Evolutionary conservation across 176 grass and related monocot species (phyloP), one percentile per base, ranked within the genome.

Genomic region (Typha latifolia): DNA sequence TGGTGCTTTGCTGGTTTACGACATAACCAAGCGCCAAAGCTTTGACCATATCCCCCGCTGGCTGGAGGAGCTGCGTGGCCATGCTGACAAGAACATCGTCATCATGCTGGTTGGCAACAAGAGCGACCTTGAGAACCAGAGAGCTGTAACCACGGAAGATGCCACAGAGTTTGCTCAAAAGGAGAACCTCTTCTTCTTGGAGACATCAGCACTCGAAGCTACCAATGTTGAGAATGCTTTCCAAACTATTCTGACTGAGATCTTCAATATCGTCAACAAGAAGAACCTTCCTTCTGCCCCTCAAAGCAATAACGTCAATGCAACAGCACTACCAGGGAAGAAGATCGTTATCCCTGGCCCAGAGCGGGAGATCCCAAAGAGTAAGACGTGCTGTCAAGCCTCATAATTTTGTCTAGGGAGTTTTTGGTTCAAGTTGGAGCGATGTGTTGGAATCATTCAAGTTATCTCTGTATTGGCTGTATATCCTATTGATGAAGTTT

Each of bases 61-160:
- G 88, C 81, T 91, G 1, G 84, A 87, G 8, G 88, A 91, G 79
- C 81, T 87, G 2, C 80, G 88, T 3, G 74, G 80, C 51, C 83
- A 91, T 64, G 88, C 88, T 14, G 84, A 91, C 80, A 82, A 82
- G 75, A 85, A 87, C 74, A 91, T 87, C 26, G 78, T 91, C 19
- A 91, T 91, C 76, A 87, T 91, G 88, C 74, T 91, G n/a, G 78
- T 87, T 14, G 88, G 88, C 34, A 91, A 91, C 84, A 91, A 87
- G 56, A 81, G 77, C 2, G 88, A 91, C 51, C 78, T 91, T 8
- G 72, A 82, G 76, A 84, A 91, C 27, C 75, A 87, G 74, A 76
- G 80, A 14, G 84, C 84, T 0, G 80, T 91, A 49, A 72, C 76
- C 32, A 75, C 77, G 3, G 88, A 91, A 49, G 80, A 91, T 53